Evolutionary conservation across 2,329 filamentous ascomycete species (phyloP).

Genomic region (Penicillium freii): DNA sequence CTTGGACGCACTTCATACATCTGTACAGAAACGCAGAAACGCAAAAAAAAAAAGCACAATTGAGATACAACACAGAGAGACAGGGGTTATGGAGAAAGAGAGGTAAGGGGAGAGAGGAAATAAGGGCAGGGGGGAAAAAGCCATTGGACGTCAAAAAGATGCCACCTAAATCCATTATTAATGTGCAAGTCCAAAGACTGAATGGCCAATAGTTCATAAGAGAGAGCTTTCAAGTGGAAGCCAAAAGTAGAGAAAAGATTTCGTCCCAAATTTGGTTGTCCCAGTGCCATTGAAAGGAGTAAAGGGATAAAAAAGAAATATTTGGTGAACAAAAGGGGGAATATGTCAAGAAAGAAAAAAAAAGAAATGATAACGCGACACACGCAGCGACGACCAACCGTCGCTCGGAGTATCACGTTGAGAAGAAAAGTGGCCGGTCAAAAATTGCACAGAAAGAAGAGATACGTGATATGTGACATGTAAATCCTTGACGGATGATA

Average conservation of each 20-base stretch:
- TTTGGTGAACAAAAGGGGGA: constrained; percentile 35
- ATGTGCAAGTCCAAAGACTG: constrained; percentile 16
- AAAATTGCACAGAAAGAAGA: constrained; percentile 26
- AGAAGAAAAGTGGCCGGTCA: constrained; percentile 22
- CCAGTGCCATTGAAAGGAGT: constrained; percentile 20
- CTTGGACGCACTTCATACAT: constrained; percentile 13
- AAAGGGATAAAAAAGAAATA: constrained; percentile 18
- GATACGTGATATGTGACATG: constrained; percentile 28
- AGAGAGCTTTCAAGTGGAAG: constrained; percentile 15
- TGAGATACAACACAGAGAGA: constrained; percentile 3
- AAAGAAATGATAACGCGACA: constrained; percentile 22
- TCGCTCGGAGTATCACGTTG: constrained; percentile 23
- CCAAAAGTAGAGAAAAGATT: constrained; percentile 12
- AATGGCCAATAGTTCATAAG: constrained; percentile 20
- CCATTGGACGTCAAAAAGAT: constrained; percentile 19
- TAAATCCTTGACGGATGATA: constrained; percentile 22
- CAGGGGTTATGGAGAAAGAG: constrained; percentile 1
- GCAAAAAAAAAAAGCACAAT: constrained; percentile 1
- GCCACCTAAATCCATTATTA: constrained; percentile 22
- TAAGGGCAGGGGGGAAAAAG: constrained; percentile 6
- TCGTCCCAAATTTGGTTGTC: constrained; percentile 24
- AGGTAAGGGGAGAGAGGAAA: constrained; percentile 5
- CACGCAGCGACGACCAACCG: constrained; percentile 10
- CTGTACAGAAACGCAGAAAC: constrained; percentile 19
- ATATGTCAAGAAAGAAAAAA: constrained; percentile 32